Base-by-base conservation (phyloP, 2,329 filamentous ascomycete genomes). In the Paraconiothyrium sp. region DNA sequence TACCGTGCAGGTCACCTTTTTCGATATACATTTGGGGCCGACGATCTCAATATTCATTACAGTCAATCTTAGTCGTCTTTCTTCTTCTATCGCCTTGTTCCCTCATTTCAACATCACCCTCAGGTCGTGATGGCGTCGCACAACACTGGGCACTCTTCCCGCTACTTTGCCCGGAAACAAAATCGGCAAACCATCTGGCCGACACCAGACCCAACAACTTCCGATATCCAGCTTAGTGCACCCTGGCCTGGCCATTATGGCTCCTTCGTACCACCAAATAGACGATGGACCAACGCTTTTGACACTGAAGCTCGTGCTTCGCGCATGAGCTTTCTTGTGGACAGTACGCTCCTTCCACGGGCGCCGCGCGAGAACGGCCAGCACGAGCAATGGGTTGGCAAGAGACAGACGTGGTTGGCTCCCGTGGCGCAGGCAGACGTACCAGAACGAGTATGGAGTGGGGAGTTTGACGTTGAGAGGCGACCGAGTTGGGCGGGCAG, bases 231-330 rank as follows among this genome's bases (percentile, higher is more conserved):
- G 35, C 58, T 63, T 34, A 59, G 58, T 41, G 59, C 51, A n/a
- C 51, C 59, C 35, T 65, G 61, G 62, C 47, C 35, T 11, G 16
- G n/a, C 13, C 47, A 37, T 2, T 44, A 59, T 32, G 54, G 46
- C 22, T 47, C 58, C 6, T 58, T 60, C 32, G 50, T 49, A n/a
- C 44, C 58, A 20, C 46, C 44, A 20, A 54, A 66, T 30, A 62
- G 64, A 20, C 59, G 65, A 46, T 54, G 61, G 30, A 62, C 61
- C 7, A 61, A 64, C 16, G 62, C 65, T 11, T 69, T 69, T 56
- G 67, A 69, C n/a, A 64, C 62, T 14, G 67, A 68, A 32, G 67
- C 59, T 30, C 62, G 67, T n/a, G 65, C 67, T 6, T 61, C 65
- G 13, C 60, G 63, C 5, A 67, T 69, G 67, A 65, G 65, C 58